These are phyloP conservation scores for Pisolithus microcarpus DNA, from an alignment of 768 basidiomycete species.

Conservation along the genomic window DNA sequence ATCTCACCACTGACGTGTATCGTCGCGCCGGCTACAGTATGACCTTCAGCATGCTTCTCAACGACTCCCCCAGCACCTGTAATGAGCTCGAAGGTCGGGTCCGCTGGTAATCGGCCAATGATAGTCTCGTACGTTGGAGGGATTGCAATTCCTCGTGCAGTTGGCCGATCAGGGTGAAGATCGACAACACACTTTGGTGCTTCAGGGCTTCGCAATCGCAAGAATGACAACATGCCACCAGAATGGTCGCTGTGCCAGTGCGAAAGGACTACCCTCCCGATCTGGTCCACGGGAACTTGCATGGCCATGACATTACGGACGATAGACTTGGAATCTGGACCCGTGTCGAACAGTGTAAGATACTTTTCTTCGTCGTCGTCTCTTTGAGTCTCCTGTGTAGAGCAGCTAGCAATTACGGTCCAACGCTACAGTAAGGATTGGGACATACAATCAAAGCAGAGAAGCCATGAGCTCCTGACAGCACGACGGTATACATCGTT, in stretches of 20 bases:
- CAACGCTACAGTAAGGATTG: neutral
- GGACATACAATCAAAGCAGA: conserved; percentile 65
- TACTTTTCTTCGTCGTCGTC: conserved; percentile 39
- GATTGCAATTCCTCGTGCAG: conserved; percentile 66
- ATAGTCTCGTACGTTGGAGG: conserved; percentile 53
- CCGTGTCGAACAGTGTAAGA: conserved; percentile 75
- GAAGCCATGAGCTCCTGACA: conserved; percentile 76
- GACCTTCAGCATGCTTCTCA: conserved; percentile 52
- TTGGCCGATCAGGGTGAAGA: conserved; percentile 70
- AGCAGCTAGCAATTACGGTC: neutral
- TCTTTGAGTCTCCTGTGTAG: conserved; percentile 48
- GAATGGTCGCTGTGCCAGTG: conserved; percentile 79
- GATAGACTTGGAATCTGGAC: conserved; percentile 70
- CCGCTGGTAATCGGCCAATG: conserved; percentile 52
- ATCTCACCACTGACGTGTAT: conserved; percentile 81
- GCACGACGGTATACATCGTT: neutral
- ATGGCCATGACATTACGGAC: conserved; percentile 64
- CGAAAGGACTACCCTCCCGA: conserved; percentile 64
- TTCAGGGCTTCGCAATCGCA: conserved; percentile 35
- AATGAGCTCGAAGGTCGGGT: conserved; percentile 69
- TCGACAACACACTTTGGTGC: conserved; percentile 47
- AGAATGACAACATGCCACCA: conserved; percentile 64
- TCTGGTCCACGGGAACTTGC: conserved; percentile 42
- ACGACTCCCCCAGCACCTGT: conserved; percentile 45
- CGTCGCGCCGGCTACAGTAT: conserved; percentile 54